Evolutionary conservation across 1,284 basidiomycete genomes (phyloP).

Genomic region (Cutaneotrichosporon mucoides): DNA sequence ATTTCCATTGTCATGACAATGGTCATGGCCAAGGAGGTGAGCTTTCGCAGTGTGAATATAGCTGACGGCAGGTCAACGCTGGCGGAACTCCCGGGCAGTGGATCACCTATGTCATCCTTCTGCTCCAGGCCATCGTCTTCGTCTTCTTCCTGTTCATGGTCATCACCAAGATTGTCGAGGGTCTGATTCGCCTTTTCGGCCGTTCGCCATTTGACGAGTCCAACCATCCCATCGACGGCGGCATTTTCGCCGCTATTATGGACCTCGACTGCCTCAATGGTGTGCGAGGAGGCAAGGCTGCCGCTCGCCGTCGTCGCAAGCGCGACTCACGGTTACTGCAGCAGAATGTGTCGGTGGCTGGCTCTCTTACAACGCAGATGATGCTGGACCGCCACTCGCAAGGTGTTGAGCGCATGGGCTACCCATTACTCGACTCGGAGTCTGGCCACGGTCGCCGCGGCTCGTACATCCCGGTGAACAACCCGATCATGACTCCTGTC

Average conservation of each 20-base stretch:
- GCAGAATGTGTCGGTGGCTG: constrained; percentile 41
- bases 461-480: constrained; percentile 18
- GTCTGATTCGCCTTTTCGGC: constrained; percentile 70
- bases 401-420: constrained; percentile 27
- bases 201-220: constrained; percentile 80
- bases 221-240: constrained; percentile 71
- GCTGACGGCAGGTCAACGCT: constrained; percentile 64
- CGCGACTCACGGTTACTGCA: constrained; percentile 41
- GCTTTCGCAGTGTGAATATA: constrained; percentile 37
- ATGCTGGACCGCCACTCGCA: constrained; percentile 49
- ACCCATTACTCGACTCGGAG: constrained; percentile 5
- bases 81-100: constrained; percentile 73
- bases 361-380: constrained; percentile 47
- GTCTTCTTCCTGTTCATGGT: constrained; percentile 75
- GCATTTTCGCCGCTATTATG: constrained; percentile 68
- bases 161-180: constrained; percentile 78
- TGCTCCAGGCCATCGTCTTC: constrained; percentile 81
- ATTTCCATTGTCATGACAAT: constrained; percentile 83
- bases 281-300: constrained; percentile 65
- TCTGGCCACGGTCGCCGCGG: constrained; percentile 2
- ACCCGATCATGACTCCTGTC: constrained; percentile 1
- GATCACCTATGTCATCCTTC: constrained; percentile 87
- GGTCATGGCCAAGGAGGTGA: constrained; percentile 78
- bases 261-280: constrained; percentile 57
- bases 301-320: constrained; percentile 52